Conservation (phyloP, 148 eudicot genomes). For the Dianthus caryophyllus region DNA sequence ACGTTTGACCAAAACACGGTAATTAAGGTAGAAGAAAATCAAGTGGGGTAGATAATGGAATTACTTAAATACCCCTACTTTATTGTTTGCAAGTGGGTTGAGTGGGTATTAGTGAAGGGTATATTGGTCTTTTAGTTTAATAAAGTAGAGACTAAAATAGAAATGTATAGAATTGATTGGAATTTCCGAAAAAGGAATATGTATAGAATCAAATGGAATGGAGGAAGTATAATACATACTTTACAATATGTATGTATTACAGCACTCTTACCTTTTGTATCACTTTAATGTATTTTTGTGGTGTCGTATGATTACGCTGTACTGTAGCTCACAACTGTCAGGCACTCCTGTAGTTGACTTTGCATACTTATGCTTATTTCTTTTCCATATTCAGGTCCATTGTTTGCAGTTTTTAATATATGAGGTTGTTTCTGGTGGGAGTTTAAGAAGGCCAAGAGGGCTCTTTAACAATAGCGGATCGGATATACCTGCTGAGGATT, state of each 20-base stretch:
- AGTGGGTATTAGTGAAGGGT: too few species aligned
- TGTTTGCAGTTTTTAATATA: conserved; percentile 96
- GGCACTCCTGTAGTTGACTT: background rate
- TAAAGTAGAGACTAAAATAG: too few species aligned
- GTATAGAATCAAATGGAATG: too few species aligned
- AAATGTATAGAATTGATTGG: too few species aligned
- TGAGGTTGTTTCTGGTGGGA: conserved; percentile 98
- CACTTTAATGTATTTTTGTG: background rate
- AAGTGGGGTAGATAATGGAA: too few species aligned
- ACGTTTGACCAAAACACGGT: too few species aligned
- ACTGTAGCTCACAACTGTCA: background rate
- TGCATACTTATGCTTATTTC: conserved; percentile 6
- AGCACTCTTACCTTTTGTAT: background rate
- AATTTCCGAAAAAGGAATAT: too few species aligned
- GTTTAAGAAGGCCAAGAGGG: conserved; percentile 88
- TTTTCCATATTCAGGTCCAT: conserved; percentile 54
- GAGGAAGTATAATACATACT: too few species aligned
- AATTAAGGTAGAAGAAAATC: too few species aligned
- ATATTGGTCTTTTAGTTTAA: too few species aligned
- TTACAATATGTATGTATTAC: background rate
- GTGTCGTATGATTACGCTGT: conserved; percentile 1
- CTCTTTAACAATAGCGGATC: conserved; percentile 89
- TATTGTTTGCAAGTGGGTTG: too few species aligned
- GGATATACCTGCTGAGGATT: conserved; percentile 82
- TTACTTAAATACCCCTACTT: too few species aligned